Percentiles rank a stretch among this genome's conserved stretches.
Conservation (phyloP, 148 eudicot species). For the Rhododendron molle region DNA sequence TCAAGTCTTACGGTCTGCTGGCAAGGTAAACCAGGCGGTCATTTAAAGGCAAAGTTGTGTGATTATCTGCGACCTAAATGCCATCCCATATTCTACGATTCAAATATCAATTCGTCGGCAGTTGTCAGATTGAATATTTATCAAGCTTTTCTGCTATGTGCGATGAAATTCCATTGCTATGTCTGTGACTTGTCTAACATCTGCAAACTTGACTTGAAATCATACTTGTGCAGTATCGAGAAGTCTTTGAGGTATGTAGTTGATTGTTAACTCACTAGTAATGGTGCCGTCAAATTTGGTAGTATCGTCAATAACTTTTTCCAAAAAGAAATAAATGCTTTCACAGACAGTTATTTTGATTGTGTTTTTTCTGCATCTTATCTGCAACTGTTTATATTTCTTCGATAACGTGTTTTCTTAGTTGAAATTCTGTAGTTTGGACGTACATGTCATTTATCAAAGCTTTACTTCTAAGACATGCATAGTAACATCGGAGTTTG, state of each 20-base stretch:
- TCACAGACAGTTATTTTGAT: background rate
- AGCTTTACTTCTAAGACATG: background rate
- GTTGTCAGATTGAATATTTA: slow-evolving; percentile 73
- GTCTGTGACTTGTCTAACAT: slow-evolving; percentile 40
- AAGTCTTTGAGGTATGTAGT: slow-evolving; percentile 56
- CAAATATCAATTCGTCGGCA: slow-evolving; percentile 64
- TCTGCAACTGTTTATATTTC: background rate
- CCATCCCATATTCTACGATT: slow-evolving; percentile 78
- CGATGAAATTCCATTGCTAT: slow-evolving; percentile 91
- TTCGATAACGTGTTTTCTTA: background rate
- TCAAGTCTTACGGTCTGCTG: slow-evolving; percentile 64
- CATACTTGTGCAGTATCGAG: slow-evolving; percentile 34
- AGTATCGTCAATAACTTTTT: background rate
- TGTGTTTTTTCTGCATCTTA: background rate
- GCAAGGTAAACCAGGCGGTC: slow-evolving; percentile 43
- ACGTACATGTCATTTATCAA: background rate
- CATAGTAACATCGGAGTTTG: background rate
- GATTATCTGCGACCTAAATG: slow-evolving; percentile 78
- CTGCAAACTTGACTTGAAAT: slow-evolving; percentile 29
- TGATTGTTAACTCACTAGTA: background rate
- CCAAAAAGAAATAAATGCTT: background rate
- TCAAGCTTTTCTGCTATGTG: slow-evolving; percentile 74
- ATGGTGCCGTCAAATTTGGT: background rate
- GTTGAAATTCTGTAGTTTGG: background rate
- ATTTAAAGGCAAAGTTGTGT: slow-evolving; percentile 56